These are phyloP conservation scores for Eragrostis curvula DNA, from an alignment of 176 grass and related monocot species.

Conservation along the genomic window DNA sequence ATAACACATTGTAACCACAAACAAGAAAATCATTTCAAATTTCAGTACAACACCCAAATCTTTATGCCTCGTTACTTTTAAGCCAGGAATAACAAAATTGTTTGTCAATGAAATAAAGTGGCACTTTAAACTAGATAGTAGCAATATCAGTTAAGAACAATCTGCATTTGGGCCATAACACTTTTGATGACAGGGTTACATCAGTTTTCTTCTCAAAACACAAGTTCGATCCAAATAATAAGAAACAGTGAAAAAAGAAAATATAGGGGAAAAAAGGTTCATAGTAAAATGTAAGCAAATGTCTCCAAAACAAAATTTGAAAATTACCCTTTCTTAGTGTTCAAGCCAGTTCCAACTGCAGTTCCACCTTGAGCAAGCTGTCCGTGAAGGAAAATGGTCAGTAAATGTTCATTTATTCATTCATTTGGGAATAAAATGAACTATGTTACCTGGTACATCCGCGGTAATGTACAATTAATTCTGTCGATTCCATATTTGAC, in stretches of 20 bases:
- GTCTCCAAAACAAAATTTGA: not conserved
- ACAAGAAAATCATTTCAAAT: constrained; percentile 20
- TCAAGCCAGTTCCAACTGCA: constrained; percentile 97
- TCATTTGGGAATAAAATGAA: constrained; percentile 40
- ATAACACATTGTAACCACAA: constrained; percentile 28
- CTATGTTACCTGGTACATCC: constrained; percentile 87
- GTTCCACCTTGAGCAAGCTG: constrained; percentile 99
- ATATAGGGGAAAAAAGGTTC: not conserved
- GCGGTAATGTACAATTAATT: constrained; percentile 74
- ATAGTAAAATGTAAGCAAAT: not conserved
- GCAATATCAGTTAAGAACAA: constrained; percentile 2
- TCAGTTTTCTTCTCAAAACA: not conserved
- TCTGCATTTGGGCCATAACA: constrained; percentile 13
- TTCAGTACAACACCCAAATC: not conserved
- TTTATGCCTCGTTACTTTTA: constrained; percentile 12
- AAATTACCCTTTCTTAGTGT: constrained; percentile 94
- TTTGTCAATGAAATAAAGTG: not conserved
- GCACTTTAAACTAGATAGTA: constrained; percentile 35
- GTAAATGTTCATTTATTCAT: constrained; percentile 11
- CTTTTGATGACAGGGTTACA: constrained; percentile 3
- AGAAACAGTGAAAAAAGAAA: not conserved
- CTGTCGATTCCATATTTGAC: constrained; percentile 94
- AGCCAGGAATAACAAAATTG: not conserved
- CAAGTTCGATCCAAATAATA: not conserved
- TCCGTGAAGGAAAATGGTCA: constrained; percentile 36